Base-by-base conservation (phyloP, 116 monocot species). In the Dioscorea cayenensis region DNA sequence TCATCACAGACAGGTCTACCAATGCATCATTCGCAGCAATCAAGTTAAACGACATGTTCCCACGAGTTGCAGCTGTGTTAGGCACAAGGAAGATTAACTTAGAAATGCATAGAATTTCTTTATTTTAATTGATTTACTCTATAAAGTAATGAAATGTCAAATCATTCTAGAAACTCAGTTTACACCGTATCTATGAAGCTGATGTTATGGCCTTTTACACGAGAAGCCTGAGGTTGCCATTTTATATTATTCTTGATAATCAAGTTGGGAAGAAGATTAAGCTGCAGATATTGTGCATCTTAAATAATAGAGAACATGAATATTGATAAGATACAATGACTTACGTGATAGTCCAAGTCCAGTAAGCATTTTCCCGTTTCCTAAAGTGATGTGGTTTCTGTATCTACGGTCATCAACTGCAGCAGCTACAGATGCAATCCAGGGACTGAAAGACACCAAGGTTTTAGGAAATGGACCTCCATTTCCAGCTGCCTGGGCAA, bases 21-120 rank as follows among this genome's bases (percentile, higher is more conserved):
- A 95, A 48, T 14, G 70, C 95, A 85, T 95, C 95, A 84, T 81
- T 84, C 16, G 87, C 95, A 49, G 95, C 87, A 69, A 92, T 77
- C 71, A 95, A 28, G 70, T 60, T 78, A 68, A 83, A 87, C 72
- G 92, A 82, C 63, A 23, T 80, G 60, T 95, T 95, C 43, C 78
- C 74, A 28, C 80, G 85, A 32, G 95, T 87, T 16, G 95, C 70
- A 77, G 95, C 95, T 95, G 86, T 71, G 85, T 19, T 82, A n/a
- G 43, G 0, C 43, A 12, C 43, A 43, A 43, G 43, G 43, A 43
- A 10, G 43, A 43, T 43, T 43, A 43, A 43, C 8, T 43, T 7
- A 43, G 43, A 43, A 43, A 43, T 7, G 43, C 4, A 43, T 43
- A 43, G 1, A 1, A 43, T 43, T 43, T 6, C 43, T 43, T 6